These are phyloP conservation scores for Globisporangium carolinianum DNA, from an alignment of 352 stramenopile genomes.

Conservation along the genomic window DNA sequence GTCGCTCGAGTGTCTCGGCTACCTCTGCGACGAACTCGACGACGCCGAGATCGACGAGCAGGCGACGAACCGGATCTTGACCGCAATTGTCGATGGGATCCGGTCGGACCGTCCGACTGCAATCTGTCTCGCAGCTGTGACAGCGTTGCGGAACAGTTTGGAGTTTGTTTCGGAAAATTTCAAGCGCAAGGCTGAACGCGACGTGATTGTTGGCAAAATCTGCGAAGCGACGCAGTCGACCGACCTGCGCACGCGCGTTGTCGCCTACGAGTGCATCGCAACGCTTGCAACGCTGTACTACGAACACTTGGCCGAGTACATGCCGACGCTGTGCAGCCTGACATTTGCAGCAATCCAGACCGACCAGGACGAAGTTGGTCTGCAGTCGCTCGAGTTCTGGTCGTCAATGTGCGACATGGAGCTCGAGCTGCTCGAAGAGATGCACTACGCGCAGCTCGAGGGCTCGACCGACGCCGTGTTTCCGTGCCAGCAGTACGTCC, in stretches of 20 bases:
- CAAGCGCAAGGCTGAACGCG: slow-evolving; percentile 91
- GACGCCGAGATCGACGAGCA: slow-evolving; percentile 66
- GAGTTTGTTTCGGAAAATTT: slow-evolving; percentile 96
- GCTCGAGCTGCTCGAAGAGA: slow-evolving; percentile 90
- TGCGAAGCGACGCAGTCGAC: slow-evolving; percentile 92
- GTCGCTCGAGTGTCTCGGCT: slow-evolving; percentile 80
- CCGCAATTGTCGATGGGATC: slow-evolving; percentile 96
- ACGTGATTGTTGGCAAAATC: slow-evolving; percentile 95
- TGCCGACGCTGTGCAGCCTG: slow-evolving; percentile 94
- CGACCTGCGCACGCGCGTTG: slow-evolving; percentile 82
- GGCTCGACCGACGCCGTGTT: slow-evolving; percentile 37
- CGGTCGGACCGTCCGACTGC: slow-evolving; percentile 70
- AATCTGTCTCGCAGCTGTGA: slow-evolving; percentile 90
- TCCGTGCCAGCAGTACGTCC: slow-evolving; percentile 86
- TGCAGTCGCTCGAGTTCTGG: slow-evolving; percentile 98
- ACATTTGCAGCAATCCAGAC: slow-evolving; percentile 92
- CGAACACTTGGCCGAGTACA: slow-evolving; percentile 93
- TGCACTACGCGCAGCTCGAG: slow-evolving; percentile 74
- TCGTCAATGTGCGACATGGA: slow-evolving; percentile 96
- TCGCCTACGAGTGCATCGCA: slow-evolving; percentile 95
- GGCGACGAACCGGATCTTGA: slow-evolving; percentile 95
- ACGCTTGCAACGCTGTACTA: slow-evolving; percentile 96
- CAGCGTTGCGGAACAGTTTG: slow-evolving; percentile 92
- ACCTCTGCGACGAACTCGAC: slow-evolving; percentile 78
- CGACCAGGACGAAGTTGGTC: slow-evolving; percentile 89